Evolutionary conservation across 2,329 filamentous ascomycete species (phyloP).

Genomic region (Cephalotrichum gorgonifer): DNA sequence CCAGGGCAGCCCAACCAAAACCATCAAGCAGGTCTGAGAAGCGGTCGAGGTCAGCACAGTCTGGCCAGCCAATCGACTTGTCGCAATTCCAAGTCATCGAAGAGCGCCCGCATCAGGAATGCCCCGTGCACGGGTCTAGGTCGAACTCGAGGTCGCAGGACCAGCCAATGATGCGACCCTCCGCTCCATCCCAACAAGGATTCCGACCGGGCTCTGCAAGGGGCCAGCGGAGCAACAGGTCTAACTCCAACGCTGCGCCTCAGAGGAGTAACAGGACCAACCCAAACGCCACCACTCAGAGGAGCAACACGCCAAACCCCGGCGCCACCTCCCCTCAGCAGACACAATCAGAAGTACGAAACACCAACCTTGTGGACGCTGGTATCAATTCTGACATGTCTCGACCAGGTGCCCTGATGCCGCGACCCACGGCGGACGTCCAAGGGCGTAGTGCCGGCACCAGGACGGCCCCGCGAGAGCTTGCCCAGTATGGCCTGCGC

Average conservation of each 20-base stretch:
- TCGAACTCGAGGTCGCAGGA: background rate
- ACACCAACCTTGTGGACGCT: background rate
- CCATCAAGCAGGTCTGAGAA: background rate
- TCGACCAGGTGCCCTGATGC: background rate
- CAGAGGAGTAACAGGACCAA: background rate
- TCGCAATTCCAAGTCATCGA: conserved; percentile 8
- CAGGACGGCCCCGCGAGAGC: background rate
- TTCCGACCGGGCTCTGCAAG: background rate
- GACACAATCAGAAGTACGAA: background rate
- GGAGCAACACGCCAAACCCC: background rate
- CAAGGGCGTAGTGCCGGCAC: background rate
- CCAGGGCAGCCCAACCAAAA: background rate
- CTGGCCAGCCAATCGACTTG: background rate
- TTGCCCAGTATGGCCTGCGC: no score
- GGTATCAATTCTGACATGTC: background rate
- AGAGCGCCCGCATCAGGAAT: conserved; percentile 6
- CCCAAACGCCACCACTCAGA: background rate
- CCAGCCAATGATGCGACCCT: background rate
- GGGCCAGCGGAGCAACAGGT: background rate
- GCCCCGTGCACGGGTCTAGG: conserved; percentile 8
- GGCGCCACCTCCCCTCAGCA: background rate
- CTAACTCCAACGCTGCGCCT: background rate
- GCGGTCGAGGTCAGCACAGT: background rate
- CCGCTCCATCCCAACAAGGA: background rate
- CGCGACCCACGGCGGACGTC: background rate